Conservation (phyloP, 2,329 filamentous ascomycete species). For the Phyllosticta ampelicida region DNA sequence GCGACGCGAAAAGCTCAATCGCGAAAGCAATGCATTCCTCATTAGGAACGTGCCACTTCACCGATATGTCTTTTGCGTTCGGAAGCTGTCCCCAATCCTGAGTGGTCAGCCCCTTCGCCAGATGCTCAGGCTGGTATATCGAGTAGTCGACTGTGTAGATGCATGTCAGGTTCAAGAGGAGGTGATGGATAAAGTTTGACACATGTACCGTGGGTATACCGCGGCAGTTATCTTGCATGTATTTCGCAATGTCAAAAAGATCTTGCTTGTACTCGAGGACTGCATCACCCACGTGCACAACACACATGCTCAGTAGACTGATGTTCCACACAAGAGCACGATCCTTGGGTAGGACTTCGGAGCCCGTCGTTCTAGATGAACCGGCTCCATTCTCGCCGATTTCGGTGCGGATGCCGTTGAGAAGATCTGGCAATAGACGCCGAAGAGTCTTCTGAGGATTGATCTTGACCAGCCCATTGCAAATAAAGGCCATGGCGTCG, state of each 20-base stretch:
- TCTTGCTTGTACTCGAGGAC: conserved; percentile 83
- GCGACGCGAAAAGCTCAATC: conserved; percentile 75
- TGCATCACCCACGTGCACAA: conserved; percentile 87
- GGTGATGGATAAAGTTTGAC: conserved; percentile 94
- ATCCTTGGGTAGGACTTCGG: conserved; percentile 86
- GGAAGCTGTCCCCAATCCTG: conserved; percentile 77
- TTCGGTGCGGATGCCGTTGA: conserved; percentile 86
- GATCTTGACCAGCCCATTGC: conserved; percentile 91
- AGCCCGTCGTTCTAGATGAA: conserved; percentile 85
- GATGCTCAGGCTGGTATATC: conserved; percentile 69
- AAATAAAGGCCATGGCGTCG: conserved; percentile 97
- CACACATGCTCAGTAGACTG: conserved; percentile 94
- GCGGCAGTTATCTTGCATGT: conserved; percentile 93
- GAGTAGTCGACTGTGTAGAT: conserved; percentile 88
- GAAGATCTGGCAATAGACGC: conserved; percentile 79
- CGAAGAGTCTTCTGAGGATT: conserved; percentile 89
- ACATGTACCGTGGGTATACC: conserved; percentile 92
- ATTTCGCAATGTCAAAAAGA: conserved; percentile 80
- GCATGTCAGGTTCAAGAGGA: conserved; percentile 86
- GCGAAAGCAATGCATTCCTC: conserved; percentile 78
- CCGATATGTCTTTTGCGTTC: conserved; percentile 62
- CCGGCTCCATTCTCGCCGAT: conserved; percentile 96
- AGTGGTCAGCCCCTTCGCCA: conserved; percentile 60
- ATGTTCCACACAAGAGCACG: conserved; percentile 92
- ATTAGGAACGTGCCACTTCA: conserved; percentile 83